Evolutionary conservation across 2,329 filamentous ascomycete genomes (phyloP).

Genomic region (Periconia macrospinosa): DNA sequence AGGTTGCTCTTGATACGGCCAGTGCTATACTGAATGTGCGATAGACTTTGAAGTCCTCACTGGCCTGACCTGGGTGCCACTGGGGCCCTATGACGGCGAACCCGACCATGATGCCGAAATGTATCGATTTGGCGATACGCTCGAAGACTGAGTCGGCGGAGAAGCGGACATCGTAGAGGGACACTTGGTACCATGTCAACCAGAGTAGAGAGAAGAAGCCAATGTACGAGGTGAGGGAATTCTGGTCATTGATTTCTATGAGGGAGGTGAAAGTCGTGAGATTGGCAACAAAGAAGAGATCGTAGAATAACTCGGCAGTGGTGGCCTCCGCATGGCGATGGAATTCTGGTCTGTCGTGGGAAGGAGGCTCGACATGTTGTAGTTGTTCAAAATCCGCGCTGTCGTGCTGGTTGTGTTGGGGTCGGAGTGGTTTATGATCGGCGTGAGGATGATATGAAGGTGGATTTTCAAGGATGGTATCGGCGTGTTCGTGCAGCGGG

Average conservation of each 20-base stretch:
- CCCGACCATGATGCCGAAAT: constrained; percentile 66
- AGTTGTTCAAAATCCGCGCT: constrained; percentile 7
- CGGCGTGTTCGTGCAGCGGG: constrained; percentile 13
- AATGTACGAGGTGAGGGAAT: constrained; percentile 48
- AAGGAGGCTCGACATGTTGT: constrained; percentile 11
- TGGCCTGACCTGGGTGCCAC: constrained; percentile 41
- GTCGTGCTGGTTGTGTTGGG: constrained; percentile 3
- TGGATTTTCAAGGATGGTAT: not conserved
- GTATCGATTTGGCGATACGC: constrained; percentile 59
- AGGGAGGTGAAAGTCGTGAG: constrained; percentile 63
- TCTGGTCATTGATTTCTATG: constrained; percentile 57
- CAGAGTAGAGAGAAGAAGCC: constrained; percentile 63
- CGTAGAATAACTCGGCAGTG: constrained; percentile 62
- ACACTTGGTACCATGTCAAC: constrained; percentile 69
- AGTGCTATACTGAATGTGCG: constrained; percentile 41
- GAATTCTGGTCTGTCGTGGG: constrained; percentile 29
- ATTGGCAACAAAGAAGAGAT: constrained; percentile 66
- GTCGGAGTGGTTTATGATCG: constrained; percentile 8
- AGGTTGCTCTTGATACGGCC: constrained; percentile 40
- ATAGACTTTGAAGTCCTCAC: constrained; percentile 49
- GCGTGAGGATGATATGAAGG: not conserved
- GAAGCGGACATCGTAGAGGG: constrained; percentile 68
- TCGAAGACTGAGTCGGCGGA: constrained; percentile 66
- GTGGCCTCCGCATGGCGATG: constrained; percentile 54
- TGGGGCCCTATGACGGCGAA: constrained; percentile 62